Evolutionary conservation across 768 basidiomycete genomes (phyloP).

Genomic region (Auriscalpium orientale): DNA sequence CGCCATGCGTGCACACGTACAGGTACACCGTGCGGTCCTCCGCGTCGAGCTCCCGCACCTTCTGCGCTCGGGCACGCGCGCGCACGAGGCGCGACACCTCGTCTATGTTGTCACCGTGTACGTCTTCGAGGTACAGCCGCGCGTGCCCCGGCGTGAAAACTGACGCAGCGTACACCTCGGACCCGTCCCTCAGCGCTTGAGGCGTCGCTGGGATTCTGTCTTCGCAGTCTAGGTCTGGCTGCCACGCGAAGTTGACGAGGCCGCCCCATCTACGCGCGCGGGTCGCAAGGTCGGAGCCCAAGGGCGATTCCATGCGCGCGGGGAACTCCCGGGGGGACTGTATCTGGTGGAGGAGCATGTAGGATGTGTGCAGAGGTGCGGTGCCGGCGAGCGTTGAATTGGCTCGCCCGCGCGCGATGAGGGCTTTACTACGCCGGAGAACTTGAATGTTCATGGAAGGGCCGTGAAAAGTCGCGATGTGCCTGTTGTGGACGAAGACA

Average conservation of each 20-base stretch:
- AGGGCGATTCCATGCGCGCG: constrained; percentile 17
- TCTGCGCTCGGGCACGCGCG: constrained; percentile 5
- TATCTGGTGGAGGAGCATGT: constrained; percentile 8
- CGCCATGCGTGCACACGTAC: constrained; percentile 75
- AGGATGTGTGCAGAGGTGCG: constrained; percentile 8
- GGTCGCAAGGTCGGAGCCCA: constrained; percentile 44
- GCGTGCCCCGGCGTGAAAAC: constrained; percentile 45
- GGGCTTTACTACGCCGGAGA: too few species aligned
- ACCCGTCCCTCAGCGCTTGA: constrained; percentile 7
- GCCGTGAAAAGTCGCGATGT: too few species aligned
- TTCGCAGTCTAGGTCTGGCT: constrained; percentile 7
- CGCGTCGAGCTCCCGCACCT: not conserved
- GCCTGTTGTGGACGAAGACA: too few species aligned
- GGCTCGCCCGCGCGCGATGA: too few species aligned
- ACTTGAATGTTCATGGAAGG: too few species aligned
- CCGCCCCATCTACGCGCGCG: constrained; percentile 41
- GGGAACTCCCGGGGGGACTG: constrained; percentile 10
- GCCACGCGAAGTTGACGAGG: constrained; percentile 56
- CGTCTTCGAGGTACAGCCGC: constrained; percentile 39
- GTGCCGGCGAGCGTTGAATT: constrained; percentile 2
- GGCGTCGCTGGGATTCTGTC: constrained; percentile 17
- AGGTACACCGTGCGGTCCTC: constrained; percentile 29
- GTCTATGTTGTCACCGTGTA: constrained; percentile 44
- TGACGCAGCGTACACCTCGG: constrained; percentile 31
- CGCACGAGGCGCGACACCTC: constrained; percentile 31